Evolutionary conservation across 2,329 filamentous ascomycete genomes (phyloP).

Genomic region (Madurella mycetomatis): DNA sequence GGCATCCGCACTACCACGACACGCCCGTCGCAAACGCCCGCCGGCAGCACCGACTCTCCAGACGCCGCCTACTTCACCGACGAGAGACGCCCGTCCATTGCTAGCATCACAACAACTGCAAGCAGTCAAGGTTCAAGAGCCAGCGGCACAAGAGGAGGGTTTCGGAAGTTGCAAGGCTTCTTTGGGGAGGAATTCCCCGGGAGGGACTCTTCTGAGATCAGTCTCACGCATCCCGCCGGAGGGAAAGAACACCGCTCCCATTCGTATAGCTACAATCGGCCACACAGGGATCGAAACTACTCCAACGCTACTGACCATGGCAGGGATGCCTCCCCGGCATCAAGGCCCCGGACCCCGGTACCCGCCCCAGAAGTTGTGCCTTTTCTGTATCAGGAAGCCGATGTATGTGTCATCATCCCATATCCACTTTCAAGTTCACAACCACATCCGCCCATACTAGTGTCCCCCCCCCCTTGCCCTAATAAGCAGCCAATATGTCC

Average conservation of each 20-base stretch:
- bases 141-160: conserved; percentile 64
- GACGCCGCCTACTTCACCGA: conserved; percentile 61
- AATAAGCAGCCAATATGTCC: neutral
- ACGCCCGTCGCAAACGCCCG: conserved; percentile 38
- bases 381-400: conserved; percentile 88
- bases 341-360: conserved; percentile 76
- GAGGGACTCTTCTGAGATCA: conserved; percentile 69
- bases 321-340: conserved; percentile 70
- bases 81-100: conserved; percentile 78
- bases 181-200: conserved; percentile 85
- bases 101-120: conserved; percentile 74
- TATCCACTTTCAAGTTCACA: conserved; percentile 11
- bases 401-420: conserved; percentile 50
- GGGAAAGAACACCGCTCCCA: conserved; percentile 60
- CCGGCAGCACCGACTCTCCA: conserved; percentile 53
- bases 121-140: conserved; percentile 80
- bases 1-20: conserved; percentile 54
- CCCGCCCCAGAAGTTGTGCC: conserved; percentile 91
- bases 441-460: conserved; percentile 13
- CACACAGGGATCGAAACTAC: conserved; percentile 72
- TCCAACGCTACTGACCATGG: conserved; percentile 72
- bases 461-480: conserved; percentile 20
- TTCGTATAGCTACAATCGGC: conserved; percentile 56
- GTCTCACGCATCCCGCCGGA: conserved; percentile 47
- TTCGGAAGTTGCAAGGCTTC: conserved; percentile 83